Evolutionary conservation across 768 basidiomycete genomes (phyloP).

Genomic region (Tricholoma matsutake): DNA sequence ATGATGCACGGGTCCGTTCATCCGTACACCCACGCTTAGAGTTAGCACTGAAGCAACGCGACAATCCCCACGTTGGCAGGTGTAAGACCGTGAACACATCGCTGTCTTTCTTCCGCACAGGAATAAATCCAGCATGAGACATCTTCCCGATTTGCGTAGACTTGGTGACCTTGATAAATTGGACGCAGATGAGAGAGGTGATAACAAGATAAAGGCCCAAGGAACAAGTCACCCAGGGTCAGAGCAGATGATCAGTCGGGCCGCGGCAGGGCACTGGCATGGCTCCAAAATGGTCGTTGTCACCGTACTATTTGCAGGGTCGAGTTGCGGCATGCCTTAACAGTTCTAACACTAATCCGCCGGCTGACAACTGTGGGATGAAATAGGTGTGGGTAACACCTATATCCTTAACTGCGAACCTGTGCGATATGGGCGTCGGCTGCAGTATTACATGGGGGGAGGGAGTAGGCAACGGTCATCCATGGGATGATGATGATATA

Average conservation of each 20-base stretch:
- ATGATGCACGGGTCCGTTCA: not conserved
- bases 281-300: not conserved
- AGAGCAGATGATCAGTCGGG: not conserved
- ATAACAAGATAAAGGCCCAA: not conserved
- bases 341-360: too few relatives aligned
- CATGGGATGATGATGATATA: not conserved
- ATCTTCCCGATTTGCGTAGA: not conserved
- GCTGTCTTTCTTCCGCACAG: not conserved
- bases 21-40: not conserved
- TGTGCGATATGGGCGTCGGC: not conserved
- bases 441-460: not conserved
- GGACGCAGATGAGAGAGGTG: not conserved
- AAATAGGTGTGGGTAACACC: not conserved
- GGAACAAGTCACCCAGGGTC: not conserved
- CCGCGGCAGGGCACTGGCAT: not conserved
- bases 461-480: not conserved
- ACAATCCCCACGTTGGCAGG: not conserved
- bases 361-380: slow-evolving; percentile 2
- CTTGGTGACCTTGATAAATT: not conserved
- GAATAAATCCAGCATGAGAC: not conserved
- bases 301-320: not conserved
- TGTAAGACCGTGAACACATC: not conserved
- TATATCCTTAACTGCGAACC: not conserved
- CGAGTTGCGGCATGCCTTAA: not conserved
- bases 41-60: not conserved